phyloP scores from a whole-genome alignment of 805 yeast genomes.

The Priceomyces carsonii region DNA sequence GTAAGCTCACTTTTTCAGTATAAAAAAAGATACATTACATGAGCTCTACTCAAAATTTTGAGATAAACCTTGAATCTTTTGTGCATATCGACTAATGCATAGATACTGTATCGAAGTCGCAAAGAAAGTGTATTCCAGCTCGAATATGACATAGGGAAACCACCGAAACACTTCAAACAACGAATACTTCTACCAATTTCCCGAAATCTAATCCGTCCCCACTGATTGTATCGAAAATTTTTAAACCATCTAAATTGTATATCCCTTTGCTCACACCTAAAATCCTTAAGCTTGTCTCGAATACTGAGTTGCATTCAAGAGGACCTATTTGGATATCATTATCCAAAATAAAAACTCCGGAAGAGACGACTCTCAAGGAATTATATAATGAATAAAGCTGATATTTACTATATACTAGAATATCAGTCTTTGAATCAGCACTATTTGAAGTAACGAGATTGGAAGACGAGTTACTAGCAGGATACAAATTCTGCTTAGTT shows the following conservation, averaged over 20 bases:
- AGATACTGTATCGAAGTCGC: not conserved
- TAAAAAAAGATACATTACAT: no score
- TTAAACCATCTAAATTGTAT: constrained; percentile 63
- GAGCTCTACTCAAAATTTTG: no score
- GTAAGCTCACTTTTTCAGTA: no score
- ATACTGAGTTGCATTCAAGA: constrained; percentile 60
- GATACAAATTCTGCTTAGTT: constrained; percentile 6
- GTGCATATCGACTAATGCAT: not conserved
- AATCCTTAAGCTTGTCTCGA: constrained; percentile 60
- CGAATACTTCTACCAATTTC: constrained; percentile 66
- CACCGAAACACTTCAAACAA: constrained; percentile 26
- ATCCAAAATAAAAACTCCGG: constrained; percentile 62
- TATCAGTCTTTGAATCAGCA: constrained; percentile 11
- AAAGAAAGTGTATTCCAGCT: no score
- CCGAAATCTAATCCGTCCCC: constrained; percentile 77
- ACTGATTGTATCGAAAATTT: constrained; percentile 57
- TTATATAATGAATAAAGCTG: constrained; percentile 35
- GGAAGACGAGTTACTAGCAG: constrained; percentile 15
- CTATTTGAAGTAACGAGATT: constrained; percentile 14
- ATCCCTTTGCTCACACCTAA: constrained; percentile 67
- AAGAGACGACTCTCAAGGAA: constrained; percentile 38
- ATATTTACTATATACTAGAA: constrained; percentile 18
- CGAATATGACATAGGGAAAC: no score
- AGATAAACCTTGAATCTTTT: no score
- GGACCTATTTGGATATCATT: constrained; percentile 68